Evolutionary conservation across 2,329 filamentous ascomycete species (phyloP).

Genomic region (Magnaporthiopsis rhizophila): DNA sequence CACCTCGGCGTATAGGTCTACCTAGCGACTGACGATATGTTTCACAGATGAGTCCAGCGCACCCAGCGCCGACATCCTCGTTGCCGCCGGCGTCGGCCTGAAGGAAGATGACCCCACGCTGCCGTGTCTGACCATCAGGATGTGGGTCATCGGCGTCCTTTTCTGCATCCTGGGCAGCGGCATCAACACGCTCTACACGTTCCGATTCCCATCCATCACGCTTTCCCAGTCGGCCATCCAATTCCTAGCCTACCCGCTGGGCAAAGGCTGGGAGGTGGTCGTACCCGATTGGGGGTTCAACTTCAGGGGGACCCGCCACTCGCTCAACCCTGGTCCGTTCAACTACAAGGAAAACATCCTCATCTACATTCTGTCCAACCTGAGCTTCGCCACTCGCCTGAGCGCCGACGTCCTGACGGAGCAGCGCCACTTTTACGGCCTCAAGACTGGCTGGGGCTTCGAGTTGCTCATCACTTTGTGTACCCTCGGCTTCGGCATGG

Average conservation of each 20-base stretch:
- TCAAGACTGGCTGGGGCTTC: slow-evolving; percentile 35
- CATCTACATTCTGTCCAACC: slow-evolving; percentile 36
- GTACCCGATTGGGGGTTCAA: slow-evolving; percentile 23
- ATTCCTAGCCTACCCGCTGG: slow-evolving; percentile 34
- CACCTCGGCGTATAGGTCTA: not conserved
- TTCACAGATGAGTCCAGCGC: slow-evolving; percentile 10
- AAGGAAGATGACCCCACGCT: slow-evolving; percentile 19
- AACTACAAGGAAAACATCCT: slow-evolving; percentile 32
- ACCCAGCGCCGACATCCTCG: slow-evolving; percentile 17
- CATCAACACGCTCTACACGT: slow-evolving; percentile 32
- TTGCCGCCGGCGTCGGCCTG: slow-evolving; percentile 23
- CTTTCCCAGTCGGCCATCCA: slow-evolving; percentile 29
- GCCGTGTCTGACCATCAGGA: slow-evolving; percentile 28
- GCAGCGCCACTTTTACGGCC: slow-evolving; percentile 32
- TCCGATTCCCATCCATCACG: slow-evolving; percentile 27
- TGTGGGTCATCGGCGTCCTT: slow-evolving; percentile 29
- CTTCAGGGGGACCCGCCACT: slow-evolving; percentile 17
- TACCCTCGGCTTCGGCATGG: slow-evolving; percentile 38
- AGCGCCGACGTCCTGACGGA: slow-evolving; percentile 27
- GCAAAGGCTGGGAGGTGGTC: slow-evolving; percentile 27
- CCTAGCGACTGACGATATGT: not conserved
- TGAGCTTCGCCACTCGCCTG: slow-evolving; percentile 32
- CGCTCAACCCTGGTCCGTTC: slow-evolving; percentile 32
- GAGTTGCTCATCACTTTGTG: slow-evolving; percentile 32
- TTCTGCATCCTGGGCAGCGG: slow-evolving; percentile 28